A percentile compares a stretch with the other conserved stretches of the same genome.
Evolutionary conservation across 176 grass and related monocot genomes (phyloP).

Genomic region (Carex myosuroides): DNA sequence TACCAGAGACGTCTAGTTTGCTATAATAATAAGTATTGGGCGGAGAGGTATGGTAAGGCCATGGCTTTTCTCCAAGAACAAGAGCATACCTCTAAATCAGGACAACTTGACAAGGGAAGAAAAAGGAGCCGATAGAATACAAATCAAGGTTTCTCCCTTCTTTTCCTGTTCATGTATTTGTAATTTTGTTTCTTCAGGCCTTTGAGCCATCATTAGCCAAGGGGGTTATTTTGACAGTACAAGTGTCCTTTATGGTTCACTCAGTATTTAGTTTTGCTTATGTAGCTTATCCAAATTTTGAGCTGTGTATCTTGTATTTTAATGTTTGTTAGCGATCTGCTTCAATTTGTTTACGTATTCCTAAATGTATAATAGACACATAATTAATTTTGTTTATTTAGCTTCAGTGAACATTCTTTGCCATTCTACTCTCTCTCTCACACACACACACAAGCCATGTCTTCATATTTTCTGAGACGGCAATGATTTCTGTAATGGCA

Average conservation of each 20-base stretch:
- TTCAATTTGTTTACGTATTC: not conserved
- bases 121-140: conserved; percentile 61
- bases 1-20: not conserved
- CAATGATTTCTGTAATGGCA: not conserved
- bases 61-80: conserved; percentile 90
- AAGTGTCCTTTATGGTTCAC: not conserved
- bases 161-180: conserved; percentile 11
- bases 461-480: not conserved
- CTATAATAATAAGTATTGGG: not conserved
- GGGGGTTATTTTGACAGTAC: not conserved
- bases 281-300: not conserved
- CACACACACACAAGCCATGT: no score
- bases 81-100: conserved; percentile 81
- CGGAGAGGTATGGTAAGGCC: conserved; percentile 53
- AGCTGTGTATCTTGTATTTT: not conserved
- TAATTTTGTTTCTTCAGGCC: not conserved
- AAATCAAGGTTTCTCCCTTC: conserved; percentile 1
- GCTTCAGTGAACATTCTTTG: not conserved
- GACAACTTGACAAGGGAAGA: conserved; percentile 72
- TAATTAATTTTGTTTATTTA: not conserved
- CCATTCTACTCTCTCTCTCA: not conserved
- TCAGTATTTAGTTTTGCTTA: not conserved
- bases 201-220: not conserved
- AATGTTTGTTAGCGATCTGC: not conserved
- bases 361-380: not conserved